A percentile compares a stretch with the other conserved stretches of the same genome.
These are phyloP conservation scores for Helichrysum umbraculigerum DNA, from an alignment of 129 eudicot species.

Conservation along the genomic window DNA sequence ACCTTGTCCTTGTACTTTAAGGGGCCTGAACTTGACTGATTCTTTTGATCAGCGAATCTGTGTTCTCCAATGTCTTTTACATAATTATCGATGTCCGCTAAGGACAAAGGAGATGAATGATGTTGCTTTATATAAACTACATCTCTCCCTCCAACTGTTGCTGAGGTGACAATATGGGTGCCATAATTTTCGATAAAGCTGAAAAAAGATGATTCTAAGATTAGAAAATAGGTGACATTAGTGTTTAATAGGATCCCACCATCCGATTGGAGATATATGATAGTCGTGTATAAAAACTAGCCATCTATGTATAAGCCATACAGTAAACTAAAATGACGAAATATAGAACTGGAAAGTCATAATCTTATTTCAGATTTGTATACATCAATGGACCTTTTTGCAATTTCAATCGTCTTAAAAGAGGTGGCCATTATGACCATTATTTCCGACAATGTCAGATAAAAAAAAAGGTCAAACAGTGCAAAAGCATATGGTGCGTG, in stretches of 20 bases:
- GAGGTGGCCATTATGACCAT: background rate
- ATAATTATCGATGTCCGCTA: conserved; percentile 69
- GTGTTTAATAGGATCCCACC: no score
- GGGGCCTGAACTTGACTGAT: conserved; percentile 62
- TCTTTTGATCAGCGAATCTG: conserved; percentile 60
- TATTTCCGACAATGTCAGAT: no score
- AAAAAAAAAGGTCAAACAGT: no score
- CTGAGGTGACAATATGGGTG: conserved; percentile 88
- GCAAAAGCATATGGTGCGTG: no score
- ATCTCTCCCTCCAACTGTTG: conserved; percentile 92
- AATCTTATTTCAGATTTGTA: background rate
- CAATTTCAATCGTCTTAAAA: background rate
- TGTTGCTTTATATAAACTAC: conserved; percentile 90
- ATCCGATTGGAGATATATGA: background rate
- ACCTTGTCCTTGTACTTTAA: conserved; percentile 93
- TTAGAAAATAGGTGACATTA: no score
- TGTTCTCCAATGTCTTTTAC: conserved; percentile 84
- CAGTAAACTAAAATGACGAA: background rate
- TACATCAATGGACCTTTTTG: background rate
- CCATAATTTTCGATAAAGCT: conserved; percentile 94
- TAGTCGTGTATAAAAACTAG: conserved; percentile 10
- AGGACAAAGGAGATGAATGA: conserved; percentile 80
- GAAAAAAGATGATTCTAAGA: conserved; percentile 31
- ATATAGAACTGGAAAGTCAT: background rate
- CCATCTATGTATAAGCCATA: background rate